Evolutionary conservation across 1,284 basidiomycete genomes (phyloP), one percentile per base, ranked within the genome.

Genomic region (Trichosporon coremiiforme): DNA sequence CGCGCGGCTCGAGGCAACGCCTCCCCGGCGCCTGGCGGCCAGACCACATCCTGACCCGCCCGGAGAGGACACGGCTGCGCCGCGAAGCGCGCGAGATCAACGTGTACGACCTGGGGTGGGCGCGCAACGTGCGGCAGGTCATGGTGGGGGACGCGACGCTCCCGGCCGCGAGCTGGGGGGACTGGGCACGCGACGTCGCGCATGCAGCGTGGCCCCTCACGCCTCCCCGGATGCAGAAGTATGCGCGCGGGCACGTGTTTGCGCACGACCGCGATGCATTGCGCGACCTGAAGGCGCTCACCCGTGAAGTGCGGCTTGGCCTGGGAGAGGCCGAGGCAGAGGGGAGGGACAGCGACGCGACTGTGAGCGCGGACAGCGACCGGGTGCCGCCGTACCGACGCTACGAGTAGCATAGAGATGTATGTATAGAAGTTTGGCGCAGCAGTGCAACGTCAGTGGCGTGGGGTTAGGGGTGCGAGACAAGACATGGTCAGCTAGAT

Each of bases 51-150:
- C 85, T 95, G 12, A 89, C 89, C 0, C 88, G 87, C 68, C 77
- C 82, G 1, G 93, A 95, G 81, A 87, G 92, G 33, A 82, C 86
- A 35, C 84, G 90, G 2, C 88, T 94, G 0, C 87, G 86, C 64
- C 85, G 87, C 20, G 90, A 90, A 20, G 91, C 92, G 72, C 83
- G 86, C 2, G 79, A 86, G 20, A 87, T 94, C 66, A 87, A 87
- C 25, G 73, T 92, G 17, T 95, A 93, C 76, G 89, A 94, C 79
- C 76, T 94, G 4, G 93, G 93, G 6, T 91, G 88, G 88, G 85
- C 86, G 60, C 85, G 83, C 74, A 95, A 95, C 75, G 64, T 82
- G 9, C 66, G 65, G 3, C 22, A 62, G 3, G 60, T 76, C 1
- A 75, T 81, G 66, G 45, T 80, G 20, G 78, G 76, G 8, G 73